A percentile compares a stretch with the other conserved stretches of the same genome.
Conservation (phyloP, 306 rosid genomes). For the Rubus idaeus region DNA sequence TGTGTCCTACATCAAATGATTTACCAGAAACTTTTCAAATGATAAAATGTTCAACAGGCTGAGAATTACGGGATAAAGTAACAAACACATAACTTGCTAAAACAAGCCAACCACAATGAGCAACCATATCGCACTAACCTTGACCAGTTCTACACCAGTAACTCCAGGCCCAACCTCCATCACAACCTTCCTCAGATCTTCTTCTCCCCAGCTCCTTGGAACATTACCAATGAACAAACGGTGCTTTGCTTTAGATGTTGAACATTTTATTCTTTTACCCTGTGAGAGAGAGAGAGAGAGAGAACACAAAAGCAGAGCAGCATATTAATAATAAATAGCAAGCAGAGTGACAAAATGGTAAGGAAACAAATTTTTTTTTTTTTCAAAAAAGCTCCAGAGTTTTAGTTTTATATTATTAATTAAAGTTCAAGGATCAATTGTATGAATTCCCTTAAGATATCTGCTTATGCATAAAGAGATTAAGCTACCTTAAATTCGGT, state of each 20-base stretch:
- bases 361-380: not conserved
- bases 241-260: constrained; percentile 91
- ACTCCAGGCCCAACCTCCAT: constrained; percentile 84
- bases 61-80: constrained; percentile 5
- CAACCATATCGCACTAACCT: constrained; percentile 46
- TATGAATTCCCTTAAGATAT: not conserved
- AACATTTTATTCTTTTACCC: constrained; percentile 88
- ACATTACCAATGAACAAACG: constrained; percentile 93
- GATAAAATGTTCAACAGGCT: constrained; percentile 7
- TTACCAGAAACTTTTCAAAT: not conserved
- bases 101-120: constrained; percentile 7
- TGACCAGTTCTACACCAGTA: constrained; percentile 77
- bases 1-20: too few species aligned
- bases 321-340: not conserved
- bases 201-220: constrained; percentile 93
- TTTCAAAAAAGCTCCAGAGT: not conserved
- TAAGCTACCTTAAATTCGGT: constrained; percentile 69
- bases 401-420: not conserved
- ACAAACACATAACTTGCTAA: constrained; percentile 5
- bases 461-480: not conserved
- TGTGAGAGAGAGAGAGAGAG: constrained; percentile 32
- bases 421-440: not conserved
- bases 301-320: constrained; percentile 26
- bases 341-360: not conserved
- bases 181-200: constrained; percentile 77